Evolutionary conservation across 1,284 basidiomycete species (phyloP).

Genomic region (Microbotryum lychnidis-dioicae): DNA sequence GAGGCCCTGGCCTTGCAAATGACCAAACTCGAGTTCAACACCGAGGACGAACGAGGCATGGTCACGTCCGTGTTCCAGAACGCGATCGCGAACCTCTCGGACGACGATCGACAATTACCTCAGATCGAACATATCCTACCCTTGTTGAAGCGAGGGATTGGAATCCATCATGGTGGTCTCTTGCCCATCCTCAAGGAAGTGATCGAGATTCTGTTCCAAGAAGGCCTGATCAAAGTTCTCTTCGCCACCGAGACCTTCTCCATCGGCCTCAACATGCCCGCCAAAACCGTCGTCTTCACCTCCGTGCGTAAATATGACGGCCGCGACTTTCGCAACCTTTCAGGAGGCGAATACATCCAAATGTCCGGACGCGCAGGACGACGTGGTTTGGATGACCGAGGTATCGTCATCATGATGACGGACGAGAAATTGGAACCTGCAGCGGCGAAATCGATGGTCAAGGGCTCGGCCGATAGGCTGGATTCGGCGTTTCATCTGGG

Average conservation of each 20-base stretch:
- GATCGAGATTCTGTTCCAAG: constrained; percentile 98
- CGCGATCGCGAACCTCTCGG: constrained; percentile 80
- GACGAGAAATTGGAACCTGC: constrained; percentile 94
- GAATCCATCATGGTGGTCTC: constrained; percentile 96
- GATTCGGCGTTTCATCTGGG: constrained; percentile 98
- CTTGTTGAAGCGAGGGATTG: constrained; percentile 88
- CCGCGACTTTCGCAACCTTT: constrained; percentile 83
- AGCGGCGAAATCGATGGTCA: constrained; percentile 93
- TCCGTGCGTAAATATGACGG: constrained; percentile 94
- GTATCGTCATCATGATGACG: constrained; percentile 99
- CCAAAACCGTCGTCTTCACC: constrained; percentile 98
- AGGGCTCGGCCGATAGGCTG: constrained; percentile 92
- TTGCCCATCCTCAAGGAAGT: constrained; percentile 97
- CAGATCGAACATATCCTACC: constrained; percentile 93
- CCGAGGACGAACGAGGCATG: constrained; percentile 82
- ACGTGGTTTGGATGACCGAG: constrained; percentile 94
- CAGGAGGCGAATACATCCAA: constrained; percentile 84
- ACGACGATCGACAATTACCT: constrained; percentile 81
- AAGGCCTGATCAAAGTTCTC: constrained; percentile 96
- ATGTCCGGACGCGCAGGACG: constrained; percentile 99
- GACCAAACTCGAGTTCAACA: constrained; percentile 94
- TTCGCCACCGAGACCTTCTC: constrained; percentile 99
- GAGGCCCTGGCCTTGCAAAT: constrained; percentile 84
- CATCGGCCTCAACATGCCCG: constrained; percentile 99
- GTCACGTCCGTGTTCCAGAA: constrained; percentile 88